Conservation (phyloP, 2,329 filamentous ascomycete genomes). For the Paramyrothecium sp. region DNA sequence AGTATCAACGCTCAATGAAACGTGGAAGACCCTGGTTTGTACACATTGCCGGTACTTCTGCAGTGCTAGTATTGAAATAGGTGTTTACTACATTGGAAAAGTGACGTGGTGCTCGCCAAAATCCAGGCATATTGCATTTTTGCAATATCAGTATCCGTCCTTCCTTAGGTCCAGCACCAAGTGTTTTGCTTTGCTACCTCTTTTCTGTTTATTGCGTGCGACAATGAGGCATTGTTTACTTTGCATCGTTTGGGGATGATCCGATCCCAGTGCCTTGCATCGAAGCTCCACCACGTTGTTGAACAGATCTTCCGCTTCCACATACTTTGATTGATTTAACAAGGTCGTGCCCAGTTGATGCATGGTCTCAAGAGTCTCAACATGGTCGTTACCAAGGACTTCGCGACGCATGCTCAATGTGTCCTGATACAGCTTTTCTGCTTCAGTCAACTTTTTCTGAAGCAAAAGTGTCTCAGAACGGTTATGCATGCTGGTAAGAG, state of each 20-base stretch:
- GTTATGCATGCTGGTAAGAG: neutral
- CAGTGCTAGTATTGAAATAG: no score
- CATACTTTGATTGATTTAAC: neutral
- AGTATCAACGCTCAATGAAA: no score
- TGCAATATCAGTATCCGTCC: neutral
- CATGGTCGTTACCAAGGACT: neutral
- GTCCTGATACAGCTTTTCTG: neutral
- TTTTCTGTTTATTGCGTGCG: neutral
- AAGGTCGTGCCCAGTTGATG: neutral
- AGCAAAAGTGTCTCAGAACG: neutral
- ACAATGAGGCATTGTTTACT: neutral
- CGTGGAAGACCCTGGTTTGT: no score
- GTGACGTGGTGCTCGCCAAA: no score
- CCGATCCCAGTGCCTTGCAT: neutral
- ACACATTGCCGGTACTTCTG: no score
- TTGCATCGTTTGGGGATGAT: neutral
- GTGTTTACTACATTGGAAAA: no score
- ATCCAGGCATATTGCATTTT: conserved; percentile 8
- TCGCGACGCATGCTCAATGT: neutral
- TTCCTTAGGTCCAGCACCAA: neutral
- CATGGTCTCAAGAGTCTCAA: neutral
- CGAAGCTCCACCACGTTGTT: neutral
- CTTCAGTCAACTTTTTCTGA: neutral
- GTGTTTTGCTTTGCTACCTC: neutral
- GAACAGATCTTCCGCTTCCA: neutral